Base-by-base conservation (phyloP, 495 filamentous ascomycete species). In the Talaromyces adpressus region DNA sequence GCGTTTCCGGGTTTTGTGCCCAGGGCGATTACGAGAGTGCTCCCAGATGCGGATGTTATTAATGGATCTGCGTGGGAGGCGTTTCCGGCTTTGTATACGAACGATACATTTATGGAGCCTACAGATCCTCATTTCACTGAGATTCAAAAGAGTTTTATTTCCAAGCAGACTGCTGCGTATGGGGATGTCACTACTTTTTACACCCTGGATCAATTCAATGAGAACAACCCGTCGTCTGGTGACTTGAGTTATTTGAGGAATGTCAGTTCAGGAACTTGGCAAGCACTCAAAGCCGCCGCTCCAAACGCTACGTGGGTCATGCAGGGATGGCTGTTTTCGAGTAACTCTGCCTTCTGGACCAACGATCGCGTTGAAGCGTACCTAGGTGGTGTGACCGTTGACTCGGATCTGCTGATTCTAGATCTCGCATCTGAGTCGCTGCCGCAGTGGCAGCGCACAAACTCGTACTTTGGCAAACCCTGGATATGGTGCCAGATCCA, bases 271-370 rank as follows among this genome's bases (percentile, higher is more conserved):
- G 76, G 74, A 54, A 84, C 81, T 0, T 76, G 72, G 71, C 63
- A 69, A 16, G 75, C 73, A 51, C 67, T 84, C 39, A 83, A 83
- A 64, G 64, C 75, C 7, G 82, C 75, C 0, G 78, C 81, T 62
- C 74, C 81, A 1, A 66, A 75, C 7, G 81, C 81, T 1, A 70
- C 82, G 6, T 84, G 82, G 82, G 65, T 83, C 56, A 81, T 84
- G 79, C 82, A 84, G 64, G 82, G 80, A 27, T 84, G 82, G 82
- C 69, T 82, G 1, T 84, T 84, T 71, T 79, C 71, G 54, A 69
- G 70, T 11, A 73, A 75, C 32, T 63, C 68, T 0, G 68, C 66
- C 1, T 84, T 83, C 67, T 84, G 82, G 82, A 83, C 78, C 12
- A 72, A 75, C 30, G 75, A 78, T 6, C 70, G 78, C 8, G 70